Evolutionary conservation across 805 yeast genomes (phyloP).

Genomic region (Millerozyma miso): DNA sequence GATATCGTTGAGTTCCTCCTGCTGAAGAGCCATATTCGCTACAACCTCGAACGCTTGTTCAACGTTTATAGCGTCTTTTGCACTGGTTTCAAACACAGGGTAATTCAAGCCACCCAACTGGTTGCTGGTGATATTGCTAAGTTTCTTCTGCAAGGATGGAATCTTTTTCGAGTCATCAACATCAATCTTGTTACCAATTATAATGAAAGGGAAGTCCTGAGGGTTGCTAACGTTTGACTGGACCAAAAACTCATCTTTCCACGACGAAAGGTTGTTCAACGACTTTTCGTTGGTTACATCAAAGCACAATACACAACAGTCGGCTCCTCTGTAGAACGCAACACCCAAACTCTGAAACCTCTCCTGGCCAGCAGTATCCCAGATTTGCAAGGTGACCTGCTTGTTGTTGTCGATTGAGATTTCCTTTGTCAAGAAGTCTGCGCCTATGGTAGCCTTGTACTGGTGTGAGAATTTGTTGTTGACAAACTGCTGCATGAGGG

Average conservation of each 20-base stretch:
- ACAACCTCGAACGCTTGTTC: conserved; percentile 95
- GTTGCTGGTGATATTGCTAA: conserved; percentile 41
- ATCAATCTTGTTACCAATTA: conserved; percentile 92
- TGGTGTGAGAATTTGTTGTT: conserved; percentile 92
- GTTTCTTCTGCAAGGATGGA: conserved; percentile 52
- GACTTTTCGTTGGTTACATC: conserved; percentile 95
- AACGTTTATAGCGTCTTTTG: conserved; percentile 92
- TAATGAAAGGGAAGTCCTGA: conserved; percentile 91
- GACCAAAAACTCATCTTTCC: conserved; percentile 94
- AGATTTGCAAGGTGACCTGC: conserved; percentile 76
- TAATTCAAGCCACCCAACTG: conserved; percentile 58
- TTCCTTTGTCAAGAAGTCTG: conserved; percentile 93
- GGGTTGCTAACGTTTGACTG: conserved; percentile 94
- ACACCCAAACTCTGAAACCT: conserved; percentile 95
- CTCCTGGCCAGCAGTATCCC: conserved; percentile 99
- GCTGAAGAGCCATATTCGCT: conserved; percentile 92
- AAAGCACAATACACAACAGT: conserved; percentile 92
- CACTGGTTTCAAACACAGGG: conserved; percentile 96
- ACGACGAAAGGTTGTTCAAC: conserved; percentile 79
- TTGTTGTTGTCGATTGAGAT: conserved; percentile 74
- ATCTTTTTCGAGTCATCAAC: conserved; percentile 86
- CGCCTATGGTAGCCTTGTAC: conserved; percentile 97
- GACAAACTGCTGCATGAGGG: conserved; percentile 95
- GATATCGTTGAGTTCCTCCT: conserved; percentile 87
- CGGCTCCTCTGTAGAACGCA: conserved; percentile 96